Evolutionary conservation across 495 filamentous ascomycete species (phyloP), one percentile per base, ranked within the genome.

Genomic region (Clavariopsis aquatica): DNA sequence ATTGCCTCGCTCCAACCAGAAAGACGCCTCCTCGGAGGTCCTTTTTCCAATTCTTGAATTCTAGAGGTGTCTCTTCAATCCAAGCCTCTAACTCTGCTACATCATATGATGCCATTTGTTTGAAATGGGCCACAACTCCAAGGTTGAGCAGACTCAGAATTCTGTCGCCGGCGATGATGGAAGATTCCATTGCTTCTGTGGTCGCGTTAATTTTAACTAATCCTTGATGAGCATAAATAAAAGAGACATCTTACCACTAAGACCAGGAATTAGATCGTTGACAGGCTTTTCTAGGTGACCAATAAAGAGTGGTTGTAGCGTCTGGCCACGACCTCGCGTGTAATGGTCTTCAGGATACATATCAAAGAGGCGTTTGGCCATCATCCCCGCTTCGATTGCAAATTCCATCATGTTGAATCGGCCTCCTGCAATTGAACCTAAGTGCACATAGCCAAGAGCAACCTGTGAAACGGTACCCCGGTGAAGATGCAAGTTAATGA

Each of bases 11-110:
- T 22, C 85, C 80, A 60, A 90, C 82, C 12, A 95, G 79, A 65
- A 90, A 80, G 7, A 84, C 84, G 12, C 92, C 92, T 17, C 91
- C 92, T 27, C 91, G 83, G n/a, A 88, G 85, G 73, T 95, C 90
- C 47, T 82, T 77, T 28, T 81, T 72, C 90, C 90, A 96, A 41
- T 84, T 82, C 1, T 83, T 85, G 52, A 92, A 83, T 56, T 95
- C 92, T 60, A 92, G 88, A 7, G 88, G 86, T 20, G 84, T 83
- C 62, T 88, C 88, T 26, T 84, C 79, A 70, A 89, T 88, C 71
- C 87, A 92, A 0, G 81, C 76, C 71, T 96, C 91, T 0, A 94
- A 70, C 26, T 94, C 89, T 15, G 80, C 77, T 70, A 90, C 81
- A 59, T 96, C 87, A 66, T 93, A 87, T 28, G 89, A 89, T 22